Conservation (phyloP, 805 yeast genomes). For the Metschnikowia anglica region DNA sequence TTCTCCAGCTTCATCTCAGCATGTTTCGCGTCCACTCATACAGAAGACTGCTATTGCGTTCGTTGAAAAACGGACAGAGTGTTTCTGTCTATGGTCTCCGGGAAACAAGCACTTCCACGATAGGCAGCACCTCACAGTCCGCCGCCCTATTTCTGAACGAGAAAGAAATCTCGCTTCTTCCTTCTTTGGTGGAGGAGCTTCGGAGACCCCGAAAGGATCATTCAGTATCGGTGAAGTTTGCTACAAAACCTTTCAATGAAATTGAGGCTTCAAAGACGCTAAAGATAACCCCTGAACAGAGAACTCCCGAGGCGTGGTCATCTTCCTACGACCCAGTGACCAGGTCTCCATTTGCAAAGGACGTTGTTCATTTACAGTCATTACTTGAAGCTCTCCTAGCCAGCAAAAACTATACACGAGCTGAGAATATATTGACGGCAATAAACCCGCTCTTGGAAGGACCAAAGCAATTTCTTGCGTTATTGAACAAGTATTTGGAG, state of each 20-base stretch:
- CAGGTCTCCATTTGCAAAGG: slow-evolving; percentile 49
- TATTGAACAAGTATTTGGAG: slow-evolving; percentile 64
- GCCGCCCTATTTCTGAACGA: slow-evolving; percentile 1
- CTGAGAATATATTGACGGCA: slow-evolving; percentile 63
- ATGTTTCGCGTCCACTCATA: slow-evolving; percentile 9
- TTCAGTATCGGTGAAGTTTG: neutral
- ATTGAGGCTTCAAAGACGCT: slow-evolving; percentile 6
- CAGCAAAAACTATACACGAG: slow-evolving; percentile 64
- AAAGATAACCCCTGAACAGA: slow-evolving; percentile 15
- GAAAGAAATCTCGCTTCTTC: slow-evolving; percentile 14
- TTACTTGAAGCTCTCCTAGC: slow-evolving; percentile 75
- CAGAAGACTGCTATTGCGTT: slow-evolving; percentile 8
- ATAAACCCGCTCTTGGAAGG: slow-evolving; percentile 49
- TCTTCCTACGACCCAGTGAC: slow-evolving; percentile 42
- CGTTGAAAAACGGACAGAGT: slow-evolving; percentile 4
- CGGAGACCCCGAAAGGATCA: slow-evolving; percentile 9
- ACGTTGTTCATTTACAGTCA: slow-evolving; percentile 68
- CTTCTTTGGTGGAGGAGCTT: slow-evolving; percentile 19
- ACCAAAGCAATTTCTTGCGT: slow-evolving; percentile 54
- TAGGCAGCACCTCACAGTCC: neutral
- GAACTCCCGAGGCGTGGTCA: slow-evolving; percentile 33
- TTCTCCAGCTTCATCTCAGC: neutral
- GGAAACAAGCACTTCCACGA: slow-evolving; percentile 2
- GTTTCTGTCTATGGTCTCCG: slow-evolving; percentile 4
- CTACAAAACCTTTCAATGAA: slow-evolving; percentile 20